phyloP scores from a whole-genome alignment of 495 filamentous ascomycete genomes.

The Penicillium bovifimosum region DNA sequence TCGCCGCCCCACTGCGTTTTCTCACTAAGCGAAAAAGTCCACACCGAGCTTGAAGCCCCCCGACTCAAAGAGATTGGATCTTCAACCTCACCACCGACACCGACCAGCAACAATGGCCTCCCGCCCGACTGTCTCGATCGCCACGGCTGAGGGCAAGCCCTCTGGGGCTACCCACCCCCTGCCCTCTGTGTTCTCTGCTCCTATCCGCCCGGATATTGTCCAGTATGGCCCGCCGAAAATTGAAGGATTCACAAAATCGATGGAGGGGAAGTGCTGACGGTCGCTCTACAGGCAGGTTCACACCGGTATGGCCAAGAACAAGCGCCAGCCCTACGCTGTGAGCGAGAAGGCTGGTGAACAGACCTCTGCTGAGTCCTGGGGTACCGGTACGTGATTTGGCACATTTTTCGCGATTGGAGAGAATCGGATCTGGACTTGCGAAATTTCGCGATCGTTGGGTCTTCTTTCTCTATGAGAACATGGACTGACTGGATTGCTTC shows the following conservation, averaged over 20 bases:
- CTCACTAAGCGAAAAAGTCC: slow-evolving; percentile 48
- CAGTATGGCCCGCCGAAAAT: slow-evolving; percentile 54
- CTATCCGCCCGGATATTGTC: slow-evolving; percentile 98
- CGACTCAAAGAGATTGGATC: slow-evolving; percentile 32
- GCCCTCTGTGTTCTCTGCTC: slow-evolving; percentile 88
- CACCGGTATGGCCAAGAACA: slow-evolving; percentile 99
- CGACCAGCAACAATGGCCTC: slow-evolving; percentile 72
- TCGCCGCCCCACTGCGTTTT: slow-evolving; percentile 18
- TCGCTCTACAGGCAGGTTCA: slow-evolving; percentile 63
- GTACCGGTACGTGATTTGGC: slow-evolving; percentile 75
- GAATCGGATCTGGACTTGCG: slow-evolving; percentile 4
- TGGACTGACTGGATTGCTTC: slow-evolving; percentile 21
- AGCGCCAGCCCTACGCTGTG: slow-evolving; percentile 98
- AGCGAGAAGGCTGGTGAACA: slow-evolving; percentile 99
- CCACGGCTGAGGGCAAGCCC: slow-evolving; percentile 85
- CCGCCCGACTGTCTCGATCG: slow-evolving; percentile 90
- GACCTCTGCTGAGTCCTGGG: slow-evolving; percentile 99
- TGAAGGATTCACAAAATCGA: slow-evolving; percentile 10
- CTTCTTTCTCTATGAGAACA: slow-evolving; percentile 7
- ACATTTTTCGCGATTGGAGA: slow-evolving; percentile 15
- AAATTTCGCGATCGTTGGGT: slow-evolving; percentile 2
- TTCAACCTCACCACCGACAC: slow-evolving; percentile 45
- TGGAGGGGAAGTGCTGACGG: slow-evolving; percentile 34
- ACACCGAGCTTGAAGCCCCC: slow-evolving; percentile 23
- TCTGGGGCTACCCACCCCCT: slow-evolving; percentile 82